phyloP scores from a whole-genome alignment of 805 yeast species.

The Schwanniomyces yamadae region DNA sequence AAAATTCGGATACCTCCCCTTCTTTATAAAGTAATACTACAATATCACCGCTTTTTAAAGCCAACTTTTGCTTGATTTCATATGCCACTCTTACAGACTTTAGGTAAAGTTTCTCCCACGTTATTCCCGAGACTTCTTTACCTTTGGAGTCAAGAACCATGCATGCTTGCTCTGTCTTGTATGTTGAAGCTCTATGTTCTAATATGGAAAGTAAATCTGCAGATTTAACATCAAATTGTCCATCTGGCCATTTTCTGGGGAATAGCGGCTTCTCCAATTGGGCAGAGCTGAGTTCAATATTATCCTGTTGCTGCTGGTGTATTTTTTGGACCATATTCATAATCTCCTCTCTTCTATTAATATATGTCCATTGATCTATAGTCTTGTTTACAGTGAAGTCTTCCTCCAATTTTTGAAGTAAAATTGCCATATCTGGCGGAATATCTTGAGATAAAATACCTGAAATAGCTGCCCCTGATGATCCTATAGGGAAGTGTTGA shows the following conservation, averaged over 20 bases:
- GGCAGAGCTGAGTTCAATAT: slow-evolving; percentile 26
- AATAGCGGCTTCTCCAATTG: slow-evolving; percentile 59
- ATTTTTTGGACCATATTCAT: slow-evolving; percentile 35
- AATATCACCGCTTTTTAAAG: slow-evolving; percentile 76
- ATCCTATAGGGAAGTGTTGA: slow-evolving; percentile 9
- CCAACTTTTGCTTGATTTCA: slow-evolving; percentile 69
- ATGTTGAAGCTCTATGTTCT: slow-evolving; percentile 66
- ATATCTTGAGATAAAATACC: slow-evolving; percentile 30
- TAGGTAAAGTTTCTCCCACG: slow-evolving; percentile 87
- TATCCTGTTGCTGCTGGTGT: slow-evolving; percentile 32
- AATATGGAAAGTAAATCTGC: slow-evolving; percentile 66
- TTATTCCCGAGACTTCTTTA: slow-evolving; percentile 68
- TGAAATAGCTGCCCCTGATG: slow-evolving; percentile 13
- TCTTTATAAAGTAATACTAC: slow-evolving; percentile 83
- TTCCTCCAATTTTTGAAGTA: slow-evolving; percentile 41
- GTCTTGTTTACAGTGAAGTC: slow-evolving; percentile 40
- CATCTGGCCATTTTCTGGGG: slow-evolving; percentile 47
- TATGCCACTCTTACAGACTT: slow-evolving; percentile 87
- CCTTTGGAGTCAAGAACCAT: slow-evolving; percentile 74
- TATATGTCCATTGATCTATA: slow-evolving; percentile 48
- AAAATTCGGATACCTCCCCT: slow-evolving; percentile 80
- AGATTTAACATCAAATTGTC: slow-evolving; percentile 12
- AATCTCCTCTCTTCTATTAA: slow-evolving; percentile 45
- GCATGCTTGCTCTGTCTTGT: slow-evolving; percentile 66
- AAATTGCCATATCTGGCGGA: slow-evolving; percentile 45